Conservation (phyloP, 2,329 filamentous ascomycete genomes). For the Zasmidium cellare region DNA sequence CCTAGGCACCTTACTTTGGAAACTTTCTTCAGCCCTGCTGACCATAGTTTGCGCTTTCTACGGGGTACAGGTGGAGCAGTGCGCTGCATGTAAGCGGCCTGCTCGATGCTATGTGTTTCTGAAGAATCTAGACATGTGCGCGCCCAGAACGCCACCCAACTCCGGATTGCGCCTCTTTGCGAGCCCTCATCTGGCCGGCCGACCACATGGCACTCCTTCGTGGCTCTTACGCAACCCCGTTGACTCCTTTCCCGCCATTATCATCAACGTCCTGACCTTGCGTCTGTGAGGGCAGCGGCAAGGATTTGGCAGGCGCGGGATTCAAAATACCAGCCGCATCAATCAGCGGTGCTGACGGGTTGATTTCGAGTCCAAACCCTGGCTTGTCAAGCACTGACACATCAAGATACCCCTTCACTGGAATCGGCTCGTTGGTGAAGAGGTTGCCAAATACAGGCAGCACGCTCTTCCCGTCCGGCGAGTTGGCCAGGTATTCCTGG, state of each 20-base stretch:
- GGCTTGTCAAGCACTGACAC: constrained; percentile 81
- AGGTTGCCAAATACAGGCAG: constrained; percentile 89
- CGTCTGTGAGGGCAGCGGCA: constrained; percentile 32
- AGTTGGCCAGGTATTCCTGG: constrained; percentile 95
- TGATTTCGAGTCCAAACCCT: constrained; percentile 85
- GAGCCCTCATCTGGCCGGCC: background rate
- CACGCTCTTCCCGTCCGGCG: constrained; percentile 84
- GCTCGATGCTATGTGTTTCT: background rate
- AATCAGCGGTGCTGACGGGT: constrained; percentile 77
- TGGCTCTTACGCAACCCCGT: constrained; percentile 1
- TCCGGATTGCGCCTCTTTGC: background rate
- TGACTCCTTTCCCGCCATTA: constrained; percentile 11
- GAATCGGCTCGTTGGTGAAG: constrained; percentile 88
- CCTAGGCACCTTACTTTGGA: background rate
- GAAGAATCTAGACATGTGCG: background rate
- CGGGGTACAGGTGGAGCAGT: background rate
- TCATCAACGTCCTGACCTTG: constrained; percentile 15
- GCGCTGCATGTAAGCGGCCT: background rate
- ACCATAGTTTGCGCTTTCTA: background rate
- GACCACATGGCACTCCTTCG: background rate
- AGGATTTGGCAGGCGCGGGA: constrained; percentile 55
- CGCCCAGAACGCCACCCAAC: background rate
- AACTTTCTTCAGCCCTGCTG: background rate
- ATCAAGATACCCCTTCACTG: constrained; percentile 77
- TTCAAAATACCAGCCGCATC: constrained; percentile 72